Evolutionary conservation across 2,329 filamentous ascomycete genomes (phyloP), one percentile per base, ranked within the genome.

Genomic region (Colletotrichum sp.): DNA sequence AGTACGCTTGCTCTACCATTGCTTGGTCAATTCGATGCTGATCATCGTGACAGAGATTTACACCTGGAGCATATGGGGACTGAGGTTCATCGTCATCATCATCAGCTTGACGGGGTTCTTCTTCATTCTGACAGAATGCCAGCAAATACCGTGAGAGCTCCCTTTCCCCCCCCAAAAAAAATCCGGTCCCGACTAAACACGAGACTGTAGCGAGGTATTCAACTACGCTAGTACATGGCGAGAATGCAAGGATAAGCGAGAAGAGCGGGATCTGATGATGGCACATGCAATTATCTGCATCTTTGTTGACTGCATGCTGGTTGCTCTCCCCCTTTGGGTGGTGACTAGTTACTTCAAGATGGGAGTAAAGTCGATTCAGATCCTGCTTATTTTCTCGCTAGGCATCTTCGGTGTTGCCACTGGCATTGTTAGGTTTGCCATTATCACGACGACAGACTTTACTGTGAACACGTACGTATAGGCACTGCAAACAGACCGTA

Each of bases 321-420:
- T 87, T 26, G 76, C 80, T 5, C 78, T 87, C 28, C 84, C 85
- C 3, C 81, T 85, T 30, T 86, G 82, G 83, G 81, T 85, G 15
- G 82, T 87, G 28, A 79, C 81, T 16, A 81, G 64, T 49, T 85
- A 84, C 70, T 84, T 85, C 81, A 83, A 83, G 68, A 84, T 80
- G 60, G 83, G 83, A 1, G 72, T 78, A 21, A 82, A 82, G 70
- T 82, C 79, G 6, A 68, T 85, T 15, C 83, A 82, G 60, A 81
- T 87, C 6, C 80, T 84, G 10, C 76, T 86, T 21, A 79, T 87
- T 18, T 83, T 88, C 55, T 81, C 81, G 26, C 79, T 87, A 9
- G 86, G 84, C 21, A 71, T 85, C 7, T 85, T 87, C 72, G 83
- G 82, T 44, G 79, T 86, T 21, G 76, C 81, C 13, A 85, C 85